phyloP scores from a whole-genome alignment of 306 rosid genomes.

The Vicia faba region DNA sequence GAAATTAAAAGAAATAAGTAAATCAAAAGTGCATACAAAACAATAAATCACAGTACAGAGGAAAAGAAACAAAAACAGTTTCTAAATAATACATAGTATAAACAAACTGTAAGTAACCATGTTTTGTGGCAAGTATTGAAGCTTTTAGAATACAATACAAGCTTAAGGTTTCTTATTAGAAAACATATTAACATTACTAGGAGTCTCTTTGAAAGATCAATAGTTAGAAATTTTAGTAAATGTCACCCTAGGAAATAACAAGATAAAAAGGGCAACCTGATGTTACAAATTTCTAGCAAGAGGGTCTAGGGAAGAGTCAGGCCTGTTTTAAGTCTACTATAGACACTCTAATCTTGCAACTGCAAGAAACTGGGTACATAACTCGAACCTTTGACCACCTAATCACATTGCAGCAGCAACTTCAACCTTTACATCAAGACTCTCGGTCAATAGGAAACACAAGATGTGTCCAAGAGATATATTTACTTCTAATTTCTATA shows the following conservation, averaged over 20 bases:
- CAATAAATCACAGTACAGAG: not conserved
- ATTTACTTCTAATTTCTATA: no score
- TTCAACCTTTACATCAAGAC: no score
- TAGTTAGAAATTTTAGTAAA: constrained; percentile 4
- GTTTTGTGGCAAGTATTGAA: constrained; percentile 26
- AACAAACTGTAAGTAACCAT: constrained; percentile 8
- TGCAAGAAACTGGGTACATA: no score
- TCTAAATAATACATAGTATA: constrained; percentile 10
- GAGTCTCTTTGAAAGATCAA: constrained; percentile 12
- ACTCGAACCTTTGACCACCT: no score
- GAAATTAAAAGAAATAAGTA: constrained; percentile 14
- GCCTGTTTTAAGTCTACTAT: no score
- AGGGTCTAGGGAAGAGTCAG: no score
- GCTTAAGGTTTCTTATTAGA: constrained; percentile 20
- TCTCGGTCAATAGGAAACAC: no score
- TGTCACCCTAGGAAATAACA: constrained; percentile 11
- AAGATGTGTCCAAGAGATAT: no score
- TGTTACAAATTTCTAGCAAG: not conserved
- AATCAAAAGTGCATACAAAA: constrained; percentile 13
- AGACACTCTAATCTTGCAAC: no score
- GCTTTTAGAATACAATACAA: constrained; percentile 31
- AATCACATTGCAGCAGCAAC: no score
- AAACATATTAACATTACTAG: constrained; percentile 21
- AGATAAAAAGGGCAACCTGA: not conserved
- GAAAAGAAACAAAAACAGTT: constrained; percentile 1